Conservation (phyloP, 2,329 filamentous ascomycete species). For the Venturia aucupariae region DNA sequence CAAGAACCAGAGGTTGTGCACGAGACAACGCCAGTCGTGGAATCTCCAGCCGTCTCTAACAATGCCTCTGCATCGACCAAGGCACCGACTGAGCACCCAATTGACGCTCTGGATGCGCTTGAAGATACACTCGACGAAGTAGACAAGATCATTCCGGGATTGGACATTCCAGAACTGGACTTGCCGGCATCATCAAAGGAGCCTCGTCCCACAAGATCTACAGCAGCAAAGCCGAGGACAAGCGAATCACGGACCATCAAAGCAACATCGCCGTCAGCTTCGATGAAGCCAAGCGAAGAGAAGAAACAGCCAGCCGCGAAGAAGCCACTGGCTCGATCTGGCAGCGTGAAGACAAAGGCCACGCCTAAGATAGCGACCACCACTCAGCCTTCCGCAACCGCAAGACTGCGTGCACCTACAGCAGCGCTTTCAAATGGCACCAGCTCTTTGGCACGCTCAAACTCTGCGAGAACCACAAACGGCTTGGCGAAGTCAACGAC, state of each 20-base stretch:
- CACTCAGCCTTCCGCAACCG: conserved; percentile 2
- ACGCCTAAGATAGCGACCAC: background rate
- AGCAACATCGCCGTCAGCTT: background rate
- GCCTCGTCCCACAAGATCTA: background rate
- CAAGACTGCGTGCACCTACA: background rate
- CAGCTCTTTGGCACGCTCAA: background rate
- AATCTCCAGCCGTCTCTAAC: background rate
- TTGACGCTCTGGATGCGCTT: conserved; percentile 42
- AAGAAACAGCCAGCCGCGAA: background rate
- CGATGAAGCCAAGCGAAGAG: background rate
- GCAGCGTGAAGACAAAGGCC: background rate
- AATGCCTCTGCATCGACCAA: background rate
- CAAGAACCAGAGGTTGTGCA: too few relatives aligned
- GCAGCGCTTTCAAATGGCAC: background rate
- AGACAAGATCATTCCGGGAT: conserved; percentile 18
- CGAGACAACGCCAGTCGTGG: background rate
- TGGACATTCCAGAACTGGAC: conserved; percentile 13
- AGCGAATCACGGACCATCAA: background rate
- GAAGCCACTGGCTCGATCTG: background rate
- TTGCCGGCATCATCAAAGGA: background rate
- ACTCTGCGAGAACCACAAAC: background rate
- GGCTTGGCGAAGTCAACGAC: background rate
- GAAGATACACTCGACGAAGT: conserved; percentile 44
- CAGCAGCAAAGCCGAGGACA: background rate
- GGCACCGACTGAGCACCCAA: conserved; percentile 33